Evolutionary conservation across 768 basidiomycete genomes (phyloP).

Genomic region (Porpolomopsis calyptriformis): DNA sequence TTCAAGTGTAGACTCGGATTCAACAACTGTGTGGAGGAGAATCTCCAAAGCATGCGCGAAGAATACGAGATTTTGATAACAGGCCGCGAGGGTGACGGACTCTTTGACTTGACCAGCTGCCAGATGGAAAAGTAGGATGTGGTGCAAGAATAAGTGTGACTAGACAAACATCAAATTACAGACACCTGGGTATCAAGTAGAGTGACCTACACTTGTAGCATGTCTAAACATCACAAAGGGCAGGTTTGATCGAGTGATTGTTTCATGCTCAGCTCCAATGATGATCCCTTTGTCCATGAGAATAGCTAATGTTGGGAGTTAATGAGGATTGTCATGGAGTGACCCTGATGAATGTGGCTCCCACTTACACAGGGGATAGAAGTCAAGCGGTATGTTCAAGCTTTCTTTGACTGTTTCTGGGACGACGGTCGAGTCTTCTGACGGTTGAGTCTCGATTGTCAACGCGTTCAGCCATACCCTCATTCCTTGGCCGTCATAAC

Average conservation of each 20-base stretch:
- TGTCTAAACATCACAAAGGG: constrained; percentile 89
- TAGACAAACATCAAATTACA: too few species aligned
- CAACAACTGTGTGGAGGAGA: constrained; percentile 84
- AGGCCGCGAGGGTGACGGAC: constrained; percentile 76
- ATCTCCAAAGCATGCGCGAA: constrained; percentile 93
- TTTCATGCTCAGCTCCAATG: constrained; percentile 89
- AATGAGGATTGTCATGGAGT: constrained; percentile 7
- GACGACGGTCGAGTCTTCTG: constrained; percentile 23
- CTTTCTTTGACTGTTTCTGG: constrained; percentile 73
- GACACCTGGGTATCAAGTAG: constrained; percentile 2
- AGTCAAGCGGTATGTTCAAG: constrained; percentile 83
- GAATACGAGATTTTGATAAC: constrained; percentile 82
- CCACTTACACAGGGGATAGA: constrained; percentile 84
- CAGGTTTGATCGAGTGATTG: constrained; percentile 58
- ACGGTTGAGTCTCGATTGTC: constrained; percentile 60
- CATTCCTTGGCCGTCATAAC: constrained; percentile 82
- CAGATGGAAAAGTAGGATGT: constrained; percentile 78
- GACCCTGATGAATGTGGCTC: not conserved
- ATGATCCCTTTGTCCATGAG: constrained; percentile 99
- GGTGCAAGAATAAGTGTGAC: constrained; percentile 92
- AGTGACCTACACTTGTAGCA: constrained; percentile 65
- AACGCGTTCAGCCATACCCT: constrained; percentile 94
- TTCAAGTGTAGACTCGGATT: constrained; percentile 54
- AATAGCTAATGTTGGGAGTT: constrained; percentile 47
- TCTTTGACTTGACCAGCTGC: constrained; percentile 51